Conservation (phyloP, 2,329 filamentous ascomycete species). For the Calonectria honghensis region DNA sequence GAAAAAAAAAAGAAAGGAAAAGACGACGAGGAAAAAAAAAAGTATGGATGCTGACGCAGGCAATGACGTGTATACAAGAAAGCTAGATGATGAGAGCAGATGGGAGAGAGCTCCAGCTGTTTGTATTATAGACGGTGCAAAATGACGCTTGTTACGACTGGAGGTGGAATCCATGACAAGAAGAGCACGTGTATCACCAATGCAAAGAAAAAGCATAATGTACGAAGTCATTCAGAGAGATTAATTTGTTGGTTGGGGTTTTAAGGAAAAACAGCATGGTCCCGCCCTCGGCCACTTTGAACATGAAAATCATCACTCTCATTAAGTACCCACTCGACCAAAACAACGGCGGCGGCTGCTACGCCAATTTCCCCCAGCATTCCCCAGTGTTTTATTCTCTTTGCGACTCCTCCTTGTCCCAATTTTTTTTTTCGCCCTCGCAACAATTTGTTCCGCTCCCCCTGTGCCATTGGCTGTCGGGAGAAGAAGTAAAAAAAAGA, state of each 20-base stretch:
- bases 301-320: slow-evolving; percentile 51
- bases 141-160: slow-evolving; percentile 31
- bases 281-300: slow-evolving; percentile 25
- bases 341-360: slow-evolving; percentile 37
- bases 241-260: slow-evolving; percentile 4
- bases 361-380: slow-evolving; percentile 39
- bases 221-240: slow-evolving; percentile 30
- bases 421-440: slow-evolving; percentile 9
- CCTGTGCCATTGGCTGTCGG: slow-evolving; percentile 8
- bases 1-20: neutral
- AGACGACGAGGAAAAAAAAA: neutral
- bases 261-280: slow-evolving; percentile 1
- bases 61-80: slow-evolving; percentile 29
- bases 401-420: slow-evolving; percentile 28
- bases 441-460: slow-evolving; percentile 22
- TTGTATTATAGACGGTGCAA: slow-evolving; percentile 51
- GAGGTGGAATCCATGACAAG: slow-evolving; percentile 8
- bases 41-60: neutral
- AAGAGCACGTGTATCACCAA: slow-evolving; percentile 29
- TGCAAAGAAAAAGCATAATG: slow-evolving; percentile 28
- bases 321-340: slow-evolving; percentile 43
- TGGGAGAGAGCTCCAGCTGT: slow-evolving; percentile 34
- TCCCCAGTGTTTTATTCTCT: slow-evolving; percentile 23
- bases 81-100: slow-evolving; percentile 10
- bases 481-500: neutral